Conservation (phyloP, 78 protist species). For the Planoprotostelium fungivorum region DNA sequence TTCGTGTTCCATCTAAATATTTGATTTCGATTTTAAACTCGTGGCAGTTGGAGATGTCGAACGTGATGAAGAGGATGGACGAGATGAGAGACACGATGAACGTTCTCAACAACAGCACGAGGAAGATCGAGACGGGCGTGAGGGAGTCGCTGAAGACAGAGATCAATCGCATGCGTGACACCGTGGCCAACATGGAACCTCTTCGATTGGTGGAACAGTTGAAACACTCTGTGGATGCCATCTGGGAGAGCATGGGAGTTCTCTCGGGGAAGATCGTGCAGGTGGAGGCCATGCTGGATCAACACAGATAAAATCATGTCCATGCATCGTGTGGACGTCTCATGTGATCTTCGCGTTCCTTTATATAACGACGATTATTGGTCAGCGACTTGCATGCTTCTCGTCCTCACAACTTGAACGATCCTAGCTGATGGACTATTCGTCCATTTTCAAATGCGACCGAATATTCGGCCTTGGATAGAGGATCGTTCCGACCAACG, state of each 20-base stretch:
- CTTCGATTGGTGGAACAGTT: neutral
- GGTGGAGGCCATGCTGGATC: neutral
- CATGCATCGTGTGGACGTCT: no score
- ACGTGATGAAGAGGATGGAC: neutral
- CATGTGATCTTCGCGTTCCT: no score
- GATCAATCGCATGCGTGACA: neutral
- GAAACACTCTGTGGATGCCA: neutral
- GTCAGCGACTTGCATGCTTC: no score
- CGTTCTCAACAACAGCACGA: neutral
- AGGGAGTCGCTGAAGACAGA: neutral
- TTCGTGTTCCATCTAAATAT: no score
- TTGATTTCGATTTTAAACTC: no score
- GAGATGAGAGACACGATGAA: neutral
- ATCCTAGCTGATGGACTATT: no score
- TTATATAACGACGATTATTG: no score
- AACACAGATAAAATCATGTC: neutral
- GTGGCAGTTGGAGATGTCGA: neutral
- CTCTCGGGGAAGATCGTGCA: neutral
- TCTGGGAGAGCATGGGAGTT: neutral
- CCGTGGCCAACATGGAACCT: neutral
- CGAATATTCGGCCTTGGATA: no score
- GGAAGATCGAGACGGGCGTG: neutral
- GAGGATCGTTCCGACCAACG: no score
- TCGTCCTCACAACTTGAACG: no score
- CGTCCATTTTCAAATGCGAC: no score